Percentiles rank a stretch among this genome's conserved stretches.
Evolutionary conservation across 192 early-diverging fungal species (phyloP).

Genomic region (Globomyces pollinis-pini): DNA sequence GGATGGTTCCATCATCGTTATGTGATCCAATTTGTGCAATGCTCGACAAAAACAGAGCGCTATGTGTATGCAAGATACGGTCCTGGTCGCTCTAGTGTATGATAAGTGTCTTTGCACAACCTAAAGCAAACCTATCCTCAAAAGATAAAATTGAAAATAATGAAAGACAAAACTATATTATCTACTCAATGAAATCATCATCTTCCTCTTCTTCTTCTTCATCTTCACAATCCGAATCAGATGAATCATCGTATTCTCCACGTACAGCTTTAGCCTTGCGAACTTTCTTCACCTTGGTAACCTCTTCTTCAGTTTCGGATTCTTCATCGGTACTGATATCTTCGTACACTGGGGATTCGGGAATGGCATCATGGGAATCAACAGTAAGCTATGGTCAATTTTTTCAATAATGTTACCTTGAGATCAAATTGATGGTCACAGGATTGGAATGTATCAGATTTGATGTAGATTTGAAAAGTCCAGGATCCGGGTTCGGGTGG

Average conservation of each 20-base stretch:
- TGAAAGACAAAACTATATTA: too few species aligned
- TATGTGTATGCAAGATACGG: too few species aligned
- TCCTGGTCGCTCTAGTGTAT: too few species aligned
- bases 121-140: too few species aligned
- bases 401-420: conserved; percentile 44
- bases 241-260: conserved; percentile 25
- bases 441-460: conserved; percentile 82
- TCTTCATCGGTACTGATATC: conserved; percentile 60
- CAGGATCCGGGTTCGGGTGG: conserved; percentile 78
- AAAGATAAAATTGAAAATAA: too few species aligned
- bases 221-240: conserved; percentile 22
- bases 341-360: conserved; percentile 94
- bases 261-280: background rate
- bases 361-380: conserved; percentile 70
- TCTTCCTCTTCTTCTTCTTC: conserved; percentile 12
- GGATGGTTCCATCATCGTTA: too few species aligned
- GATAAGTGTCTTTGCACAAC: too few species aligned
- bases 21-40: too few species aligned
- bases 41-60: too few species aligned
- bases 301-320: background rate
- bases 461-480: conserved; percentile 74
- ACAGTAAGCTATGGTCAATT: too few species aligned
- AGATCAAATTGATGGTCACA: conserved; percentile 74
- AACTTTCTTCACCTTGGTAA: background rate
- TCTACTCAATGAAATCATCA: too few species aligned